Base-by-base conservation (phyloP, 2,329 filamentous ascomycete species). In the Davidsoniella virescens region DNA sequence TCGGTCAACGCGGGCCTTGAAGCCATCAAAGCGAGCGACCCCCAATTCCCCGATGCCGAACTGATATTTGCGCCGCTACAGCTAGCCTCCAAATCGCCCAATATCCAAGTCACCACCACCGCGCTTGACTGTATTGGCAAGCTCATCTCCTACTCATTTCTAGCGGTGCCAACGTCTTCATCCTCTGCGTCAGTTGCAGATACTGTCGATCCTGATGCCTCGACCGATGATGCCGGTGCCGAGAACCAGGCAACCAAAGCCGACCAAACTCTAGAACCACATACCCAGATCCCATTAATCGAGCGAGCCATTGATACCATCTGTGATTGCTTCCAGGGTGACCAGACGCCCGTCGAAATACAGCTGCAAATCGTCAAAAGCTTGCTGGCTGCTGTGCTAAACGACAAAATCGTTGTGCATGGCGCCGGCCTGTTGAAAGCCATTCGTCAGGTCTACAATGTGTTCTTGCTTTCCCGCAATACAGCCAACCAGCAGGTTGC, bases 291-390 rank as follows among this genome's bases (percentile, higher is more conserved):
- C 3, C 88, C 90, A 14, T 72, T 98, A 57, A 98, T 98, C 61
- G 93, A 98, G 67, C 78, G 90, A 56, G 92, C 93, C 53, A 98
- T 98, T 60, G 93, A 98, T 66, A 94, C 92, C 36, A 98, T 98
- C 70, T 98, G 92, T 71, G 90, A 96, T 62, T 98, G 92, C 64
- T 98, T 98, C 63, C 88, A 96, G 62, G 90, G 92, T 61, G 92
- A 98, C 67, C 85, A 85, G 1, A 98, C 93, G 0, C 81, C 87
- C 3, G 76, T 83, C 48, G 90, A 95, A 64, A 83, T 96, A 44
- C 92, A 98, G 65, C 77, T 96, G 59, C 92, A 98, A 67, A 98
- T 98, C 58, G 87, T 98, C 63, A 96, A 98, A 68, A 96, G 92
- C 2, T 71, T 98, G 53, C 71, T 98, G 53, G 88, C 92, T 12